Conservation (phyloP, 2,329 filamentous ascomycete genomes). For the Aspergillus sp. region DNA sequence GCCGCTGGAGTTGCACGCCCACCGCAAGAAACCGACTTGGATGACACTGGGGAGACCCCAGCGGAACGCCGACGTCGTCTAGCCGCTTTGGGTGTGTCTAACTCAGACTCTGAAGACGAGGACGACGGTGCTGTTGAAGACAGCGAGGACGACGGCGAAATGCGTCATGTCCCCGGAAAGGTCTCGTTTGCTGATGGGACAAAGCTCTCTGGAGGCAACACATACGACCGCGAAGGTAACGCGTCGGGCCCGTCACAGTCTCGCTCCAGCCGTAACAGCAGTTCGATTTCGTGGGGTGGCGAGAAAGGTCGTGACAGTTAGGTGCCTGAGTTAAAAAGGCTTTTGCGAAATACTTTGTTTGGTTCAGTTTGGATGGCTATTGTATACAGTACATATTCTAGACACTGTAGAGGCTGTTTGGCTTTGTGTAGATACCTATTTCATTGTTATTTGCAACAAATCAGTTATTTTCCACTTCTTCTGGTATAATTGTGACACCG, state of each 20-base stretch:
- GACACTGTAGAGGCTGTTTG: constrained; percentile 7
- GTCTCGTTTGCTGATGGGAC: constrained; percentile 36
- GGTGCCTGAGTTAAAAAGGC: background rate
- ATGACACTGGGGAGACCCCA: constrained; percentile 45
- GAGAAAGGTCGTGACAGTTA: constrained; percentile 35
- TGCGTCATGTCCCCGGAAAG: constrained; percentile 23
- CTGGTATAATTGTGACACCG: background rate
- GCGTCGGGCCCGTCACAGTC: constrained; percentile 14
- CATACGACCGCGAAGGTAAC: constrained; percentile 13
- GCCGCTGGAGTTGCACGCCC: constrained; percentile 29
- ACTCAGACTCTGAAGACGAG: constrained; percentile 29
- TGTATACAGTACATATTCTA: constrained; percentile 8
- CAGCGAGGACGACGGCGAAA: constrained; percentile 23
- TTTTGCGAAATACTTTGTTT: background rate
- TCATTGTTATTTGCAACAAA: background rate
- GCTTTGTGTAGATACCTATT: constrained; percentile 10
- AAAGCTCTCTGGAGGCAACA: constrained; percentile 25
- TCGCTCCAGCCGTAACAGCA: constrained; percentile 18
- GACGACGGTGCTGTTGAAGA: constrained; percentile 23
- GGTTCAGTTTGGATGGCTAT: background rate
- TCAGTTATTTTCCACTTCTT: background rate
- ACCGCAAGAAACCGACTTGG: constrained; percentile 25
- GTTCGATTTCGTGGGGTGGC: constrained; percentile 43
- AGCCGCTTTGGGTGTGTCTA: constrained; percentile 41
- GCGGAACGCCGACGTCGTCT: constrained; percentile 48